A percentile compares a stretch with the other conserved stretches of the same genome.
These are phyloP conservation scores for Acanthamoeba lenticulata DNA, from an alignment of 208 protist genomes.

Conservation along the genomic window DNA sequence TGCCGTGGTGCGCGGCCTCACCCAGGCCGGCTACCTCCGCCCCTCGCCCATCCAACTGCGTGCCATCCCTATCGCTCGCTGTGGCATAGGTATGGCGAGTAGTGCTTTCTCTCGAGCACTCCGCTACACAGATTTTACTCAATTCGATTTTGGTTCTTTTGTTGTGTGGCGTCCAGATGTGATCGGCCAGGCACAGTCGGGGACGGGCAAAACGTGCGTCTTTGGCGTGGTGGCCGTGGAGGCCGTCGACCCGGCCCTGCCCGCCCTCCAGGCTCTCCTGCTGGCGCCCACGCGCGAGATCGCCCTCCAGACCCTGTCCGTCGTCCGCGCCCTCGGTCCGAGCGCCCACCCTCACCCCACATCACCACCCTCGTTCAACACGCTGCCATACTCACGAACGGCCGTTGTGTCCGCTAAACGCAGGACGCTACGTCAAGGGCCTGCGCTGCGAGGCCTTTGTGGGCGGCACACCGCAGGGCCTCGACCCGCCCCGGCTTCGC, in stretches of 20 bases:
- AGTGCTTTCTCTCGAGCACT: background rate
- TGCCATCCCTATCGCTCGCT: slow-evolving; percentile 23
- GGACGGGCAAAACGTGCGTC: slow-evolving; percentile 10
- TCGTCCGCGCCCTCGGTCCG: slow-evolving; percentile 92
- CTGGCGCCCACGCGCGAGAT: slow-evolving; percentile 55
- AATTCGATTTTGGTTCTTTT: background rate
- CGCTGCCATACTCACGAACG: slow-evolving; percentile 97
- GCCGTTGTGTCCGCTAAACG: slow-evolving; percentile 85
- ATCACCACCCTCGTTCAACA: slow-evolving; percentile 96
- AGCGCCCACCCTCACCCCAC: slow-evolving; percentile 89
- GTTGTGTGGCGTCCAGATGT: background rate
- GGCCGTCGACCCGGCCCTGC: background rate
- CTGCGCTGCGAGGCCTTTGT: slow-evolving; percentile 20
- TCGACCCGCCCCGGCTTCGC: background rate
- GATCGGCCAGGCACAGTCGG: slow-evolving; percentile 15
- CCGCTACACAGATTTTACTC: background rate
- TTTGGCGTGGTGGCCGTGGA: background rate
- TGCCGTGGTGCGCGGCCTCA: background rate
- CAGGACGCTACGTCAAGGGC: background rate
- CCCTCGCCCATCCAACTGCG: slow-evolving; percentile 27
- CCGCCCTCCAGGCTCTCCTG: slow-evolving; percentile 21
- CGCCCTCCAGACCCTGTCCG: slow-evolving; percentile 24
- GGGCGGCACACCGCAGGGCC: background rate
- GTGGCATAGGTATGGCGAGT: background rate
- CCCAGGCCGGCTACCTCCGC: background rate